Percentiles rank a stretch among this genome's conserved stretches.
These are phyloP conservation scores for Phytophthora agathidicida DNA, from an alignment of 352 stramenopile genomes.

Conservation along the genomic window DNA sequence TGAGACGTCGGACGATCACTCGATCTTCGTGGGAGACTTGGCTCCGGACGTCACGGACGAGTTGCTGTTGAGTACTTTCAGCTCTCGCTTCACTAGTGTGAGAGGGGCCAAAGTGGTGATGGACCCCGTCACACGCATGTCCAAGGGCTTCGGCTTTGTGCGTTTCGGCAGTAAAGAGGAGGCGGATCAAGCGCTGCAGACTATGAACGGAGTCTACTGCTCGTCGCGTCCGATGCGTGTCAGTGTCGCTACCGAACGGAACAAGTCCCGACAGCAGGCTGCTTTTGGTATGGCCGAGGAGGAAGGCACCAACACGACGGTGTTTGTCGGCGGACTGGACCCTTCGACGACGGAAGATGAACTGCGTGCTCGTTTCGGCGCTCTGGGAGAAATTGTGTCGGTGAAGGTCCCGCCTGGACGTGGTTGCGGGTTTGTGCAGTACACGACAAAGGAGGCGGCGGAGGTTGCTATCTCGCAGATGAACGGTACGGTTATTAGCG, in stretches of 20 bases:
- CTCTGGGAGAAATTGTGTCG: constrained; percentile 74
- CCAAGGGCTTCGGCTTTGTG: constrained; percentile 94
- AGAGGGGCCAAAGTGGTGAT: constrained; percentile 91
- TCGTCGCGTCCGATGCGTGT: constrained; percentile 90
- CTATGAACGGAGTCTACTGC: constrained; percentile 92
- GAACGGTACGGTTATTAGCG: constrained; percentile 83
- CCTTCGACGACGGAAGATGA: constrained; percentile 85
- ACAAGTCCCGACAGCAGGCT: constrained; percentile 43
- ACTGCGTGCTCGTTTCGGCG: constrained; percentile 78
- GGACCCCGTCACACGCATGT: constrained; percentile 88
- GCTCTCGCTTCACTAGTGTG: constrained; percentile 77
- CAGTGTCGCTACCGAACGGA: constrained; percentile 88
- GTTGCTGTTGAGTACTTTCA: constrained; percentile 87
- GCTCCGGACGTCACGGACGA: constrained; percentile 91
- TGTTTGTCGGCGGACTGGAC: constrained; percentile 92
- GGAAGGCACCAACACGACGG: constrained; percentile 87
- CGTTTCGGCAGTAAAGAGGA: constrained; percentile 90
- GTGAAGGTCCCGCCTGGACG: constrained; percentile 64
- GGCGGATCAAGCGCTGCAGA: constrained; percentile 85
- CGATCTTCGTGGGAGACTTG: constrained; percentile 93
- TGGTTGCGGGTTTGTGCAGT: constrained; percentile 93
- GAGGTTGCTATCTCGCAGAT: constrained; percentile 90
- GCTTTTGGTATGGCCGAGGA: constrained; percentile 44
- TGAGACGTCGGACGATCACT: constrained; percentile 86
- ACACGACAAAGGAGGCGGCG: constrained; percentile 78